Conservation (phyloP, 139 green algal species). For the Volvox reticuliferus region DNA sequence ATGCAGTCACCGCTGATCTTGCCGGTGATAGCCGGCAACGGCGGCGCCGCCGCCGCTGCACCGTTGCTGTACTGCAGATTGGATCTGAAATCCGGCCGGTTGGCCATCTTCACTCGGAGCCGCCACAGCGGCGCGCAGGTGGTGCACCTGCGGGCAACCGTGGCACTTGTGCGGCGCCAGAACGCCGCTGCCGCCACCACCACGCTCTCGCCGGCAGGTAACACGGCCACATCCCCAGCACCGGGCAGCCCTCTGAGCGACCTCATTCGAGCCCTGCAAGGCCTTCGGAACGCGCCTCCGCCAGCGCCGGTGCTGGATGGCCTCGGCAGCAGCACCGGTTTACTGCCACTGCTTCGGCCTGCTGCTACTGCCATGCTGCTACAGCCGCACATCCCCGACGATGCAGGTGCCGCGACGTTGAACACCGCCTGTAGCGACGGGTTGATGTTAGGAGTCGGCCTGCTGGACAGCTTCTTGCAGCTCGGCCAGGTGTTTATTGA, state of each 20-base stretch:
- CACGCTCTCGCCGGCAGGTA: neutral
- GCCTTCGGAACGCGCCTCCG: no score
- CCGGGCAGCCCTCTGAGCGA: neutral
- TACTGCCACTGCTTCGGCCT: neutral
- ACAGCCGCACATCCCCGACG: neutral
- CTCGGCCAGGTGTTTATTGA: slow-evolving; percentile 67
- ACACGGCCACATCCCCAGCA: neutral
- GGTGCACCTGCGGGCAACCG: slow-evolving; percentile 18
- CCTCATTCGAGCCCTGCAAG: neutral
- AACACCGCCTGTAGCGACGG: slow-evolving; percentile 41
- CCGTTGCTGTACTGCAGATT: slow-evolving; percentile 23
- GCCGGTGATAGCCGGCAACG: neutral
- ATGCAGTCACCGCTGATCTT: slow-evolving; percentile 63
- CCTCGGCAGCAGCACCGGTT: neutral
- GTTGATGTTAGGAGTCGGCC: slow-evolving; percentile 48
- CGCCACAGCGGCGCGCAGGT: neutral
- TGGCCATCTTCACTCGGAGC: slow-evolving; percentile 13
- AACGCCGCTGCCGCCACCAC: neutral
- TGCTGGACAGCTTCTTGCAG: slow-evolving; percentile 70
- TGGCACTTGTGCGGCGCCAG: neutral
- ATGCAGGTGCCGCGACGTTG: neutral
- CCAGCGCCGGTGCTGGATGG: no score
- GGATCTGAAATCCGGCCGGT: neutral
- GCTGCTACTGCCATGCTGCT: slow-evolving; percentile 13
- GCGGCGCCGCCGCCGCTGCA: neutral